phyloP scores from a whole-genome alignment of 2,329 filamentous ascomycete genomes.

The Apiospora pterosperma region DNA sequence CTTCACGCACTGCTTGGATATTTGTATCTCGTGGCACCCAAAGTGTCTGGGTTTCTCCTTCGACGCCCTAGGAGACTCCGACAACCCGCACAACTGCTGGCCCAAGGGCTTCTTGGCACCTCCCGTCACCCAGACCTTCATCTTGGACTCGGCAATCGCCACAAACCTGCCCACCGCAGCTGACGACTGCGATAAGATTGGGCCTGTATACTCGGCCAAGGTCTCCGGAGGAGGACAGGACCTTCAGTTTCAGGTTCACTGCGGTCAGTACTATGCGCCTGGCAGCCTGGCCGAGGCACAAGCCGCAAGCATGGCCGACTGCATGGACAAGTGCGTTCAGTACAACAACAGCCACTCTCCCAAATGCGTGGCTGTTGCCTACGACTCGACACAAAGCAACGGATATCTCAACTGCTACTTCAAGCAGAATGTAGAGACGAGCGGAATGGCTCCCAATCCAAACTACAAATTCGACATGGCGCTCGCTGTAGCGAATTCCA shows the following conservation, averaged over 20 bases:
- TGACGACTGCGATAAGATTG: neutral
- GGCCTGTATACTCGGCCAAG: neutral
- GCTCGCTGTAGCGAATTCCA: neutral
- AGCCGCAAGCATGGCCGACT: neutral
- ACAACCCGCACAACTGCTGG: neutral
- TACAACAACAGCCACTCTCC: neutral
- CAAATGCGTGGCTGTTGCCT: neutral
- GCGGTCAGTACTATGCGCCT: neutral
- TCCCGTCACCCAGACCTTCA: neutral
- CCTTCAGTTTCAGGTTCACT: neutral
- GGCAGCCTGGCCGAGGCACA: neutral
- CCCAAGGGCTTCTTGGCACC: neutral
- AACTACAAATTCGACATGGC: neutral
- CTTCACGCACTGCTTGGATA: neutral
- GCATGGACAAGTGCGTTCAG: neutral
- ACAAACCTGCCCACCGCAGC: neutral
- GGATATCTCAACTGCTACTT: neutral
- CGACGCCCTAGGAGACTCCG: neutral
- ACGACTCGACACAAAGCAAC: neutral
- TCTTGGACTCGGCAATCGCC: neutral
- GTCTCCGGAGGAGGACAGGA: neutral
- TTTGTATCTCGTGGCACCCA: neutral
- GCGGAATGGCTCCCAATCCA: neutral
- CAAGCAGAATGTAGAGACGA: neutral
- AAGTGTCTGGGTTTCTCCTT: neutral